Percentiles rank a stretch among this genome's conserved stretches.
These are phyloP conservation scores for Hypoxylon lienhwacheense DNA, from an alignment of 495 filamentous ascomycete genomes.

Conservation along the genomic window DNA sequence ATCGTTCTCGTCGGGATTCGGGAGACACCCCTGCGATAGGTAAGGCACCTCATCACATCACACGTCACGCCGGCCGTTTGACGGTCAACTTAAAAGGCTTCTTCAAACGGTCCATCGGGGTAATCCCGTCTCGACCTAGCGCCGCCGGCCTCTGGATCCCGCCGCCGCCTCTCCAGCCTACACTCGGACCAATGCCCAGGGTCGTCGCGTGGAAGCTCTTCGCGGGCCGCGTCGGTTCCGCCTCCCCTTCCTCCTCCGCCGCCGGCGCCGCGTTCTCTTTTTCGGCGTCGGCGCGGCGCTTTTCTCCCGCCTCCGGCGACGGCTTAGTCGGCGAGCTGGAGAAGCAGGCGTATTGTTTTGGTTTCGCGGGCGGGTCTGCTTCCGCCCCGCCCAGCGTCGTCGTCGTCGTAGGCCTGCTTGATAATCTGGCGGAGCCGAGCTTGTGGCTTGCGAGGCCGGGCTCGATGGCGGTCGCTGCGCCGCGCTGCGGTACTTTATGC, in stretches of 20 bases:
- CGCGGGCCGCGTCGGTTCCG: slow-evolving; percentile 41
- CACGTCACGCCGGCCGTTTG: slow-evolving; percentile 33
- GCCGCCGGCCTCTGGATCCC: slow-evolving; percentile 40
- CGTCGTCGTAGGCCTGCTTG: slow-evolving; percentile 17
- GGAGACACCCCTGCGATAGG: no score
- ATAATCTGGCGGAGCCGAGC: slow-evolving; percentile 37
- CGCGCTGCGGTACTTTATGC: slow-evolving; percentile 7
- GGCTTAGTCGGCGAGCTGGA: slow-evolving; percentile 51
- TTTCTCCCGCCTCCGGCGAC: not conserved
- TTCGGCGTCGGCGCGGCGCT: slow-evolving; percentile 8
- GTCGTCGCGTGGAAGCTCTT: slow-evolving; percentile 49
- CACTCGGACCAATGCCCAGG: slow-evolving; percentile 19
- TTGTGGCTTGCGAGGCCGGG: slow-evolving; percentile 44
- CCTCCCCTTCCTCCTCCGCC: slow-evolving; percentile 36
- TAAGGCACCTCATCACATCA: no score
- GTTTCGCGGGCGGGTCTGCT: slow-evolving; percentile 22
- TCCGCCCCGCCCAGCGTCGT: slow-evolving; percentile 4
- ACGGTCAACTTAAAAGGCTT: slow-evolving; percentile 54
- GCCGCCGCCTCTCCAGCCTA: slow-evolving; percentile 36
- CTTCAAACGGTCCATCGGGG: slow-evolving; percentile 46
- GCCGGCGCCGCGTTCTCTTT: slow-evolving; percentile 35
- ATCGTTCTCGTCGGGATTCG: no score
- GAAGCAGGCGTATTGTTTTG: slow-evolving; percentile 50
- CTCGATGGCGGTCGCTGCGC: slow-evolving; percentile 33
- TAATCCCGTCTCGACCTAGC: slow-evolving; percentile 39